A percentile compares a stretch with the other conserved stretches of the same genome.
Evolutionary conservation across 805 yeast species (phyloP).

Genomic region (Saccharomycopsis sp.): DNA sequence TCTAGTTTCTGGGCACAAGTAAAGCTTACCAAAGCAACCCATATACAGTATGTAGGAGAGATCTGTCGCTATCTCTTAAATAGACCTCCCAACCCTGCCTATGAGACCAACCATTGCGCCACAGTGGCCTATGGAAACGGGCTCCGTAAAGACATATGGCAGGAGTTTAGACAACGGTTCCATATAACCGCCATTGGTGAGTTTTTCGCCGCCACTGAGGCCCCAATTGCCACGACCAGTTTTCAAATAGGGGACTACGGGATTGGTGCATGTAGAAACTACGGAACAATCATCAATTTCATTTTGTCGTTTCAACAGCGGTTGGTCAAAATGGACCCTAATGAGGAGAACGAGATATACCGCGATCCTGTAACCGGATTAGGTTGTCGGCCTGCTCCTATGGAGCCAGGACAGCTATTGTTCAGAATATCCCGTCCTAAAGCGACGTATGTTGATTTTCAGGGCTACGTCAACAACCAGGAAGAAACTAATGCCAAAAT

Average conservation of each 20-base stretch:
- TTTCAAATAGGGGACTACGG: conserved; percentile 74
- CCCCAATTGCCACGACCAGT: conserved; percentile 81
- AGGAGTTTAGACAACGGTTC: conserved; percentile 68
- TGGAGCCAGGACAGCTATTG: conserved; percentile 83
- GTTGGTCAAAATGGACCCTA: conserved; percentile 70
- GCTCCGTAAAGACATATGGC: conserved; percentile 83
- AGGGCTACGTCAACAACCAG: conserved; percentile 80
- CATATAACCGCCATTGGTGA: conserved; percentile 74
- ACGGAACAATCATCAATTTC: conserved; percentile 53
- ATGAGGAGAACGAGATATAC: conserved; percentile 64
- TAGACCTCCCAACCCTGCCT: conserved; percentile 54
- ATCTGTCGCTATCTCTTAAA: conserved; percentile 80
- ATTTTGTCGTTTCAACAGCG: conserved; percentile 48
- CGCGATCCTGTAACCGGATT: conserved; percentile 62
- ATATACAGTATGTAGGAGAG: conserved; percentile 91
- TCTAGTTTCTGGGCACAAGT: conserved; percentile 88
- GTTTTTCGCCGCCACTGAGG: conserved; percentile 90
- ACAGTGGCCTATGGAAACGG: conserved; percentile 87
- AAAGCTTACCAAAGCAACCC: conserved; percentile 60
- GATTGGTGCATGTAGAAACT: conserved; percentile 81
- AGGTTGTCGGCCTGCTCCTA: conserved; percentile 44
- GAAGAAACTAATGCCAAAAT: conserved; percentile 75
- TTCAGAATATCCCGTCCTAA: conserved; percentile 63
- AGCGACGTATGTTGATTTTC: conserved; percentile 70
- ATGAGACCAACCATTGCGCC: conserved; percentile 53